A percentile compares a stretch with the other conserved stretches of the same genome.
phyloP scores from a whole-genome alignment of 306 rosid species.

The Benincasa hispida region DNA sequence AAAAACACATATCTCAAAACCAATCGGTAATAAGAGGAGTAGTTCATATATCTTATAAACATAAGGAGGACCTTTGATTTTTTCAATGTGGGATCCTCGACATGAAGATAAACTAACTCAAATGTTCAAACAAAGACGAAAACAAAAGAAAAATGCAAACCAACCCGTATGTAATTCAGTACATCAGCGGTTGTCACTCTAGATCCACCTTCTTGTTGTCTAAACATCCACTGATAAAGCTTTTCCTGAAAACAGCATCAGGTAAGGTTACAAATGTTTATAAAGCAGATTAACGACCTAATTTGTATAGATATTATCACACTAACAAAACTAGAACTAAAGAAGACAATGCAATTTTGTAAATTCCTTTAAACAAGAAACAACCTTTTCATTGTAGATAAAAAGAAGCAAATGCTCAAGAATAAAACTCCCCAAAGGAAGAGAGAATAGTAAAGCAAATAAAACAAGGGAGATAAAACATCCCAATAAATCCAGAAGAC shows the following conservation, averaged over 20 bases:
- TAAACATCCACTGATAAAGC: slow-evolving; percentile 66
- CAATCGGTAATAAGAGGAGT: too few species aligned
- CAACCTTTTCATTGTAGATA: not conserved
- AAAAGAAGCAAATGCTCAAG: not conserved
- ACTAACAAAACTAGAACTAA: not conserved
- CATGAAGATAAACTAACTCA: not conserved
- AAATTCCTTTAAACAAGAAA: not conserved
- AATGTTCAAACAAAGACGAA: not conserved
- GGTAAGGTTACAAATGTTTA: not conserved
- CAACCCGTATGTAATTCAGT: slow-evolving; percentile 61
- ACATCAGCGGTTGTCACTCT: slow-evolving; percentile 52
- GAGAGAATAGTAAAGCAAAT: not conserved
- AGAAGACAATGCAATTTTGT: not conserved
- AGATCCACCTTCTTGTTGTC: slow-evolving; percentile 77
- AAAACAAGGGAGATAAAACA: not conserved
- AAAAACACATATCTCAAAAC: too few species aligned
- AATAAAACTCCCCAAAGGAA: not conserved
- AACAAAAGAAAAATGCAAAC: slow-evolving; percentile 1
- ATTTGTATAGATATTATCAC: not conserved
- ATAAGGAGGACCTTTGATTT: too few species aligned
- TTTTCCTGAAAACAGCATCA: slow-evolving; percentile 46
- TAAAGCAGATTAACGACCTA: not conserved
- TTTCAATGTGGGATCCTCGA: not conserved
- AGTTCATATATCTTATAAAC: too few species aligned
- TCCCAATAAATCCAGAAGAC: not conserved